Evolutionary conservation across 2,329 filamentous ascomycete species (phyloP).

Genomic region (Boeremia lycopersici): DNA sequence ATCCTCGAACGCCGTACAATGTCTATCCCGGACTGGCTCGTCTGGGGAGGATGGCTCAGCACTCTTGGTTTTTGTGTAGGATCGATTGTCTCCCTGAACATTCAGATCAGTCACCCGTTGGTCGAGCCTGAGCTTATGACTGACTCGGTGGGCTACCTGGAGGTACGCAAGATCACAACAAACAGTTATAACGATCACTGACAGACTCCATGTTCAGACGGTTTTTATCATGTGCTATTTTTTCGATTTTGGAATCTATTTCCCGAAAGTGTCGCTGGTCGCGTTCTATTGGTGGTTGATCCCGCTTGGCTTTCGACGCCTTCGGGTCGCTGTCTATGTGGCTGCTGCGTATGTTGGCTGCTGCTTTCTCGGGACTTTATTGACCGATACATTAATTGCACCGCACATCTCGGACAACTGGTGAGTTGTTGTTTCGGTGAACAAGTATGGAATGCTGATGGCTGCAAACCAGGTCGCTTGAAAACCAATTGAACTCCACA

Average conservation of each 20-base stretch:
- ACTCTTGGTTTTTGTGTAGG: constrained; percentile 25
- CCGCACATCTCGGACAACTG: constrained; percentile 26
- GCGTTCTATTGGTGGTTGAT: constrained; percentile 36
- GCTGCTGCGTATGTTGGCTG: constrained; percentile 12
- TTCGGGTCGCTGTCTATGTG: constrained; percentile 25
- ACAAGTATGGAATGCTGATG: neutral
- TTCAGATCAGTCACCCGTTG: constrained; percentile 25
- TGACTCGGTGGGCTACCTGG: constrained; percentile 25
- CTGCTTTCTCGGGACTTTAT: constrained; percentile 20
- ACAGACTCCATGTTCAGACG: constrained; percentile 11
- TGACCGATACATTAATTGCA: constrained; percentile 23
- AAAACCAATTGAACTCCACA: constrained; percentile 25
- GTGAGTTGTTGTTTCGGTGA: neutral
- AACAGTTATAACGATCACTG: neutral
- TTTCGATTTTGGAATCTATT: constrained; percentile 31
- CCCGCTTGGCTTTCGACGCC: constrained; percentile 24
- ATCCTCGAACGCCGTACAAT: constrained; percentile 21
- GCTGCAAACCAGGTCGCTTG: constrained; percentile 16
- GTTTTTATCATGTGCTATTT: constrained; percentile 28
- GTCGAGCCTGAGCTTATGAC: constrained; percentile 20
- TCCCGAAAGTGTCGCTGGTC: constrained; percentile 28
- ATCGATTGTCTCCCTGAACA: constrained; percentile 22
- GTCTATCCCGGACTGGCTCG: constrained; percentile 26
- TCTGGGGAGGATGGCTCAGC: constrained; percentile 30
- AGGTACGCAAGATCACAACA: constrained; percentile 1